phyloP scores from a whole-genome alignment of 2,329 filamentous ascomycete genomes.

The Diaporthe eres region DNA sequence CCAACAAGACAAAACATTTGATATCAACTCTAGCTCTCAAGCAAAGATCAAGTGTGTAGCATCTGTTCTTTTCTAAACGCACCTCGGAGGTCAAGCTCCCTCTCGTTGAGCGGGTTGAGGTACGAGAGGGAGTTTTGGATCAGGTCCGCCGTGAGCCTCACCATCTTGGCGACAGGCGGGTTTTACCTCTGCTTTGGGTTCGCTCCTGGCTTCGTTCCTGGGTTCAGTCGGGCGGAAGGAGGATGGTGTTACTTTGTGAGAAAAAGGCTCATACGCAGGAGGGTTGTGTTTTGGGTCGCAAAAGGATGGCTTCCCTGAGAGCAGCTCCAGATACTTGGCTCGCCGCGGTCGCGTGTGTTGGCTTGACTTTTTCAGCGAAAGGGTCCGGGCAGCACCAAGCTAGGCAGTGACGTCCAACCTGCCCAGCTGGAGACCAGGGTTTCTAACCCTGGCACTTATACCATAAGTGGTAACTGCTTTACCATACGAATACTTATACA shows the following conservation, averaged over 20 bases:
- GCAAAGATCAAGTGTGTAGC: slow-evolving; percentile 78
- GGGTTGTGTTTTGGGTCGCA: background rate
- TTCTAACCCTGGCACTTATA: slow-evolving; percentile 12
- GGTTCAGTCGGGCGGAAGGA: background rate
- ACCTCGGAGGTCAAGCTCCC: slow-evolving; percentile 99
- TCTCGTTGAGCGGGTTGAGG: slow-evolving; percentile 98
- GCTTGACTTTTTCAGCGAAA: slow-evolving; percentile 23
- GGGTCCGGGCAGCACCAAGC: background rate
- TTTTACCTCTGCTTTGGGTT: slow-evolving; percentile 39
- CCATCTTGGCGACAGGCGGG: slow-evolving; percentile 65
- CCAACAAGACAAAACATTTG: slow-evolving; percentile 63
- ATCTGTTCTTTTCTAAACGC: slow-evolving; percentile 96
- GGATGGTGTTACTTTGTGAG: background rate
- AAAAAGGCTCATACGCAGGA: background rate
- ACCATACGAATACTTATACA: background rate
- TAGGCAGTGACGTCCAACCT: slow-evolving; percentile 19
- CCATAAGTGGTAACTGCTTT: background rate
- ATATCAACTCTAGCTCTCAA: slow-evolving; percentile 85
- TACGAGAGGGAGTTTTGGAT: slow-evolving; percentile 96
- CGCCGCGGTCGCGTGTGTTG: slow-evolving; percentile 35
- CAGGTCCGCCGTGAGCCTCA: slow-evolving; percentile 93
- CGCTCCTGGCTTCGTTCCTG: background rate
- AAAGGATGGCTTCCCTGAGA: background rate
- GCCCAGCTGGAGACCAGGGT: background rate
- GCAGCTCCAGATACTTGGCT: slow-evolving; percentile 19